Evolutionary conservation across 2,329 filamentous ascomycete species (phyloP).

Genomic region (Phoma sp.): DNA sequence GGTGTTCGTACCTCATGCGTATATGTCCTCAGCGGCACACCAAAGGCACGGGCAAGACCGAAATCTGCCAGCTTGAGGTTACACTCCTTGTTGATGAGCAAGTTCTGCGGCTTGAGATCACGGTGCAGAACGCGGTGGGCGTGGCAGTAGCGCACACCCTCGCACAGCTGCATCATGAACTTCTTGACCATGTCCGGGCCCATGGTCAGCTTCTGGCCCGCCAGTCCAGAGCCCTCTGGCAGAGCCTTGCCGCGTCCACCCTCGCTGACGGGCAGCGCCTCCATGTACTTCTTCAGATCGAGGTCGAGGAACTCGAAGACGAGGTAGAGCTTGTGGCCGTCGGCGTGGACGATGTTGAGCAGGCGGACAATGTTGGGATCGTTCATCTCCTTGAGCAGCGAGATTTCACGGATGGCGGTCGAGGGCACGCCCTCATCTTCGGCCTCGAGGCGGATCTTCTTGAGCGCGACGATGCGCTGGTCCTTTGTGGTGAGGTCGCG

Average conservation of each 20-base stretch:
- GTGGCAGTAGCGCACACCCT: conserved; percentile 87
- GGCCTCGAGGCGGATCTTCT: conserved; percentile 94
- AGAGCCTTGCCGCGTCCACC: conserved; percentile 85
- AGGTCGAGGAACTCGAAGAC: conserved; percentile 92
- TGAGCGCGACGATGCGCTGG: conserved; percentile 83
- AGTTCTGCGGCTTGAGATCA: conserved; percentile 88
- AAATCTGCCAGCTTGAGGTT: conserved; percentile 93
- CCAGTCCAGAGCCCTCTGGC: conserved; percentile 74
- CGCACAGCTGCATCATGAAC: conserved; percentile 88
- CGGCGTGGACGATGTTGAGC: conserved; percentile 91
- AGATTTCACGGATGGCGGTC: conserved; percentile 93
- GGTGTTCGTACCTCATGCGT: conserved; percentile 74
- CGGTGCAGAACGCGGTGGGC: conserved; percentile 85
- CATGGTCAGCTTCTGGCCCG: conserved; percentile 72
- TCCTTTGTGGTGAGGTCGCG: conserved; percentile 81
- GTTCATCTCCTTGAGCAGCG: conserved; percentile 91
- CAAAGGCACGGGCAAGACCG: conserved; percentile 86
- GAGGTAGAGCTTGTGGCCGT: conserved; percentile 92
- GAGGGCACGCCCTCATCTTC: conserved; percentile 94
- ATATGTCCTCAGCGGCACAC: conserved; percentile 88
- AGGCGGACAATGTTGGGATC: conserved; percentile 89
- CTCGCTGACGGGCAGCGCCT: conserved; percentile 81
- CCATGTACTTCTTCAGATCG: conserved; percentile 96
- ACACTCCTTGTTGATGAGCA: conserved; percentile 83
- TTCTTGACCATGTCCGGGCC: conserved; percentile 85